Evolutionary conservation across 495 filamentous ascomycete genomes (phyloP), one percentile per base, ranked within the genome.

Genomic region (Terfezia claveryi): DNA sequence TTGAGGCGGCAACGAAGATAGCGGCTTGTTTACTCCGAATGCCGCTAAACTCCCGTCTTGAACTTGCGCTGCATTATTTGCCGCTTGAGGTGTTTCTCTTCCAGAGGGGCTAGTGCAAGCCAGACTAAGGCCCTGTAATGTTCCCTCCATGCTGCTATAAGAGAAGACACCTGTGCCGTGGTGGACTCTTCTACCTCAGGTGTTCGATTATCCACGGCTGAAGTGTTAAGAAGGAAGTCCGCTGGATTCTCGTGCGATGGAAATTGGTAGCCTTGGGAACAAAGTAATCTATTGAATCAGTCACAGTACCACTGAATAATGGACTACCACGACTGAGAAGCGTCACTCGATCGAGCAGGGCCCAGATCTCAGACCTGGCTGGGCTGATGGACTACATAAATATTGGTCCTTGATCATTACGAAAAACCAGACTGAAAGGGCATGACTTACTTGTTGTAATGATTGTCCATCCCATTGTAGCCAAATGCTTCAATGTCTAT

Each of bases 351-450:
- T 87, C 82, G 59, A 85, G 82, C 11, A 86, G 71, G 9, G 73
- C 73, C 81, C 81, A 86, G 5, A 85, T 84, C 62, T 85, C 82
- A 1, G 80, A 83, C 37, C 82, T 69, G 10, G 82, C 82, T 69
- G 10, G 82, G 82, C 50, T 82, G 77, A 66, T 86, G 82, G 44
- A 86, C 50, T 51, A 51, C n/a, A 32, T 2, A 14, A 2, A 23
- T 55, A 55, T 23, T 38, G 58, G 55, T 37, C 4, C 41, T 8
- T 2, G 12, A 27, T n/a, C 16, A 46, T 20, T 2, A 46, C 12
- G 8, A 46, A 17, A 36, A 17, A 17, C 57, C 54, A 38, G 59
- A 58, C n/a, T 12, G 5, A 32, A 11, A 12, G 50, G 23, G 23
- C n/a, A 7, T 0, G 12, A 51, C 50, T 23, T 16, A 51, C 50